These are phyloP conservation scores for Zizania latifolia DNA, from an alignment of 176 grass and related monocot genomes.

Conservation along the genomic window DNA sequence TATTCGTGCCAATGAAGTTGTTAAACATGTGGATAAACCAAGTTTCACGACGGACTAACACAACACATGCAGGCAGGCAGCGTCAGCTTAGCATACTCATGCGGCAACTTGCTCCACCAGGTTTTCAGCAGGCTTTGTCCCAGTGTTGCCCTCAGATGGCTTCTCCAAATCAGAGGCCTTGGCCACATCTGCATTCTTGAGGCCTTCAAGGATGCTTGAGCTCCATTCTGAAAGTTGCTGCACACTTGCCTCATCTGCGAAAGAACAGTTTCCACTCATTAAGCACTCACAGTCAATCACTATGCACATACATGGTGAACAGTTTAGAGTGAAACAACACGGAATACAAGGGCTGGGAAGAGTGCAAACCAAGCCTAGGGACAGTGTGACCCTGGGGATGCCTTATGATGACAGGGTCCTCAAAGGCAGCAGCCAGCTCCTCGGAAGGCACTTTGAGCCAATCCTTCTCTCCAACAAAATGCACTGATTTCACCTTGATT, in stretches of 20 bases:
- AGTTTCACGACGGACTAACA: neutral
- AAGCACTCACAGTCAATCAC: neutral
- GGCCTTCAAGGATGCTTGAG: constrained; percentile 38
- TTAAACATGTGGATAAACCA: neutral
- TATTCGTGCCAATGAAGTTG: neutral
- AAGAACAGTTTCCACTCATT: neutral
- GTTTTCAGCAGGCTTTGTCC: neutral
- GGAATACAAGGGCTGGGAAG: neutral
- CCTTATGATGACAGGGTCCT: constrained; percentile 67
- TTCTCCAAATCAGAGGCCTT: neutral
- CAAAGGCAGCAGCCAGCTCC: constrained; percentile 73
- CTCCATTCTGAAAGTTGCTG: constrained; percentile 63
- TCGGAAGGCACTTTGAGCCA: constrained; percentile 87
- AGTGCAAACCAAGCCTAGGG: constrained; percentile 61
- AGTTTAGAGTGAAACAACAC: neutral
- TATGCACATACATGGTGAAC: neutral
- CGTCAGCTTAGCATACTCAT: constrained; percentile 4
- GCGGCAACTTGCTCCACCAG: constrained; percentile 24
- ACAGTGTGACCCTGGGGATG: constrained; percentile 90
- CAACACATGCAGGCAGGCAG: no score
- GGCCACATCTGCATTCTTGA: neutral
- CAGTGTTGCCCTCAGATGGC: neutral
- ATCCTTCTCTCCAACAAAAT: constrained; percentile 95
- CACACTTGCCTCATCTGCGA: constrained; percentile 44
- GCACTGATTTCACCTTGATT: constrained; percentile 68